Percentiles rank a stretch among this genome's conserved stretches.
Evolutionary conservation across 2,329 filamentous ascomycete species (phyloP).

Genomic region (Allantophomopsis lycopodina): DNA sequence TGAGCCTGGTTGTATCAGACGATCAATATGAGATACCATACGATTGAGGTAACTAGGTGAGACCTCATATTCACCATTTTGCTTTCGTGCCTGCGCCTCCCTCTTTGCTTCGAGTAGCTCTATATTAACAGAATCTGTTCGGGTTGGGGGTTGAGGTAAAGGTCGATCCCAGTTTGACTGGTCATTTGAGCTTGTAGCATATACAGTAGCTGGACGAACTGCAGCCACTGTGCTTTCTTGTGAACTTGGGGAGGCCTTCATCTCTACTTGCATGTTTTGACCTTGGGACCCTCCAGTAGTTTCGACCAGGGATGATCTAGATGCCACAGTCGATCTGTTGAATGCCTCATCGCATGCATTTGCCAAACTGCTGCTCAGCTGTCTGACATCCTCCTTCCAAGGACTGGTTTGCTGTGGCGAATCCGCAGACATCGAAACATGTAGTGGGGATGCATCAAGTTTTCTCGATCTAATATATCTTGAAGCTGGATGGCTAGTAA

Average conservation of each 20-base stretch:
- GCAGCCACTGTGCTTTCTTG: background rate
- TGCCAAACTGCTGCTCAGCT: conserved; percentile 74
- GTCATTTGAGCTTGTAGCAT: conserved; percentile 2
- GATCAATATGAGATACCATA: conserved; percentile 45
- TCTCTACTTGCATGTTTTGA: background rate
- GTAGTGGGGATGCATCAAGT: conserved; percentile 1
- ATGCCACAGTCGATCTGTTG: conserved; percentile 46
- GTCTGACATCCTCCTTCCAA: conserved; percentile 66
- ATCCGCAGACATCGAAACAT: background rate
- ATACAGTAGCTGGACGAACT: background rate
- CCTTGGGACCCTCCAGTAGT: background rate
- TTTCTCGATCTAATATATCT: conserved; percentile 17
- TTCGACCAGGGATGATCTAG: background rate
- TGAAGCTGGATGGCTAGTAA: conserved; percentile 7
- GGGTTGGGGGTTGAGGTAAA: conserved; percentile 15
- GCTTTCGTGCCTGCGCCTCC: conserved; percentile 14
- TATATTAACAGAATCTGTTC: conserved; percentile 14
- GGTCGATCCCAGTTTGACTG: conserved; percentile 12
- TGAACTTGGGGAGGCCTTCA: background rate
- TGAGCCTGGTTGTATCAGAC: conserved; percentile 31
- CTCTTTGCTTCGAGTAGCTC: conserved; percentile 15
- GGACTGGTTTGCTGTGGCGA: conserved; percentile 2
- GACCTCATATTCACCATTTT: conserved; percentile 14
- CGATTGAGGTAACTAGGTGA: conserved; percentile 36
- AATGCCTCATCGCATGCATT: conserved; percentile 91